These are phyloP conservation scores for Ramichloridium luteum DNA, from an alignment of 2,329 filamentous ascomycete genomes.

Conservation along the genomic window DNA sequence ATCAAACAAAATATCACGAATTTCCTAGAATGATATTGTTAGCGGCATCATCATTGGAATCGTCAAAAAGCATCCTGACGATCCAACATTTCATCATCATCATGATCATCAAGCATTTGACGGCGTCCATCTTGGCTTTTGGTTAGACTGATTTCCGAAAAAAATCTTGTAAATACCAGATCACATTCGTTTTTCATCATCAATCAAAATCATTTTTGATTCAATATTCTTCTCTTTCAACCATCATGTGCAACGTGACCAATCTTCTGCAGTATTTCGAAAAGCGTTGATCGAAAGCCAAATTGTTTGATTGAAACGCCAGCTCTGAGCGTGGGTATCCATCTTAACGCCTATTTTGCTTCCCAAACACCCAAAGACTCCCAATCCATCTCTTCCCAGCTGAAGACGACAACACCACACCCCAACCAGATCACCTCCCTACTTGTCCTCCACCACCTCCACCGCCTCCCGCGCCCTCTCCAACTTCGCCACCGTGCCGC, in stretches of 20 bases:
- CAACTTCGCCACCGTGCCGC: conserved; percentile 34
- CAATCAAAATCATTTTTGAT: neutral
- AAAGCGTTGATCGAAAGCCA: too few relatives aligned
- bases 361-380: neutral
- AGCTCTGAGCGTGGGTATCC: too few relatives aligned
- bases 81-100: neutral
- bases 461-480: conserved; percentile 22
- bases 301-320: too few relatives aligned
- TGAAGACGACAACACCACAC: too few relatives aligned
- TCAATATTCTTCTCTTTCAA: too few relatives aligned
- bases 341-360: too few relatives aligned
- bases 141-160: conserved; percentile 4
- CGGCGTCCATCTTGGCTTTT: neutral
- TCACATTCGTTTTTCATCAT: neutral
- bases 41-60: neutral
- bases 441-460: conserved; percentile 12
- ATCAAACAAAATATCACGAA: too few relatives aligned
- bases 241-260: neutral
- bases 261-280: too few relatives aligned
- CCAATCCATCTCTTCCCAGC: too few relatives aligned
- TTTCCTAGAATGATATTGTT: neutral
- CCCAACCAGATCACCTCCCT: too few relatives aligned
- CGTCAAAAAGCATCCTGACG: too few relatives aligned
- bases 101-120: neutral
- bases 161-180: neutral